phyloP scores from a whole-genome alignment of 2,329 filamentous ascomycete genomes.

The Ascochyta fabae region DNA sequence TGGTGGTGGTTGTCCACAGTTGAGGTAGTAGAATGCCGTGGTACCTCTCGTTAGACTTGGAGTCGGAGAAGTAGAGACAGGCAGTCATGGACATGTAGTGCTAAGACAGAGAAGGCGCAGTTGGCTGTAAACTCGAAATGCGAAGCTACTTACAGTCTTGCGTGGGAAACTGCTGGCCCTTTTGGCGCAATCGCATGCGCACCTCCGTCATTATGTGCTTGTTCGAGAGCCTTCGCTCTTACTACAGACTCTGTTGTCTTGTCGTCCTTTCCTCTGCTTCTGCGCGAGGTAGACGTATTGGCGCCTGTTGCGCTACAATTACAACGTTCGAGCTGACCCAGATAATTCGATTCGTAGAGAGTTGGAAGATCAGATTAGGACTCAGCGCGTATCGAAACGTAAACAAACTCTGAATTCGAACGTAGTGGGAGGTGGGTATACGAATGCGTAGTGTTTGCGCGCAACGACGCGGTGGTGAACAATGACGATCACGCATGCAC shows the following conservation, averaged over 20 bases:
- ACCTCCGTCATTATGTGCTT: slow-evolving; percentile 54
- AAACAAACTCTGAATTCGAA: neutral
- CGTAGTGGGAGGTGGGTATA: neutral
- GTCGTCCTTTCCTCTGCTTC: neutral
- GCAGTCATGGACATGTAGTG: neutral
- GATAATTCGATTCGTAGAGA: neutral
- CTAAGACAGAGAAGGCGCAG: neutral
- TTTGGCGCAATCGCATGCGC: slow-evolving; percentile 55
- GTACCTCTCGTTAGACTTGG: neutral
- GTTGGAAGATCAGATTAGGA: no score
- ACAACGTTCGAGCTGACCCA: neutral
- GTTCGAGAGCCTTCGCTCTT: neutral
- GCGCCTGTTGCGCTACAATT: neutral
- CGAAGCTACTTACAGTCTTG: slow-evolving; percentile 47
- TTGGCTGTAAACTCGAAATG: neutral
- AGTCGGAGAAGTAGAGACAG: neutral
- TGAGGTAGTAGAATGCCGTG: neutral
- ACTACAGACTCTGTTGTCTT: neutral
- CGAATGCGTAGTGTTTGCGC: slow-evolving; percentile 5
- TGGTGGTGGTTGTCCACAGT: neutral
- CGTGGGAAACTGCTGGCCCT: slow-evolving; percentile 55
- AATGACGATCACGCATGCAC: slow-evolving; percentile 20
- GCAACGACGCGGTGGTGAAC: neutral
- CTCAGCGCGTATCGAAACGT: neutral
- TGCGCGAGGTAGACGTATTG: neutral